Base-by-base conservation (phyloP, 179 eudicot genomes). In the Vitellaria paradoxa region DNA sequence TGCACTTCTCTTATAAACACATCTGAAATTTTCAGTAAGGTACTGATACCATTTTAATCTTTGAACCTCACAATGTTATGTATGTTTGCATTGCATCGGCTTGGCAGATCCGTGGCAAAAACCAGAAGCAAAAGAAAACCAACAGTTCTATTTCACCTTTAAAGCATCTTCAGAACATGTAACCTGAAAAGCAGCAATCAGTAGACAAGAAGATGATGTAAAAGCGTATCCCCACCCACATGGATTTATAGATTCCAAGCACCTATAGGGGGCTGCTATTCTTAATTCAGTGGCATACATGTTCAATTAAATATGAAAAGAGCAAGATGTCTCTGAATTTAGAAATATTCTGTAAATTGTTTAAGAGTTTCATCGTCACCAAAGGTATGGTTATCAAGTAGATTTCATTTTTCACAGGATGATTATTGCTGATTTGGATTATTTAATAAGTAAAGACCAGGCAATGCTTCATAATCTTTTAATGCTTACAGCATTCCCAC, bases 381-480 rank as follows among this genome's bases (percentile, higher is more conserved):
- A 30, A 12, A 52, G 18, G 21, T 26, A 15, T n/a, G 9, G 11
- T 30, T 30, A 30, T 14, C 21, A 49, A 45, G 52, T 9, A 14
- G 18, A 18, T 17, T 40, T 81, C 71, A 6, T 69, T 57, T 30
- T 46, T 17, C 18, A 76, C 88, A 96, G 98, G 90, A 72, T 96
- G 79, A 76, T 96, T 57, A 79, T 96, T 53, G 89, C 89, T 77
- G 99, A 96, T 79, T 80, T 96, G 86, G 99, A 96, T 88, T 93
- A 90, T 80, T 88, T 96, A 78, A 96, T 96, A 30, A 93, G 98
- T 3, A 96, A 79, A 83, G 98, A 96, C 73, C 90, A 91, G 47
- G 89, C 87, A 55, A 98, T 96, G 80, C 93, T 93, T 75, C 99
- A 93, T 62, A 93, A 93, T 82, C 90, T 96, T 57, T 96, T 96